Percentiles rank a stretch among this genome's conserved stretches.
These are phyloP conservation scores for Vachellia collinsii DNA, from an alignment of 306 rosid species.

Conservation along the genomic window DNA sequence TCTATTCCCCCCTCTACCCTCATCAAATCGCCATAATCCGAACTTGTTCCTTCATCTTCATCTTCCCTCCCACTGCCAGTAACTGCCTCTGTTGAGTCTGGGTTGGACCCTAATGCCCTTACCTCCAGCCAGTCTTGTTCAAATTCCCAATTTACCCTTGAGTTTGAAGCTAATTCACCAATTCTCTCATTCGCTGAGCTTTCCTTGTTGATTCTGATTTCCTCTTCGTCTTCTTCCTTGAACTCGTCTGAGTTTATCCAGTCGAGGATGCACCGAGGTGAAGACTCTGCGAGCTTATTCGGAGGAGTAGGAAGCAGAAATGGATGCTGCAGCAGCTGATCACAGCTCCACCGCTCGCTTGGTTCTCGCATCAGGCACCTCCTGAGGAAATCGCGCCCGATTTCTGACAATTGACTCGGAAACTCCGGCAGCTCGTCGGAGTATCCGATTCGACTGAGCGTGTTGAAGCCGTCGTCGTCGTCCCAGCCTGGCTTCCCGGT, in stretches of 20 bases:
- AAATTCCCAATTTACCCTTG: slow-evolving; percentile 72
- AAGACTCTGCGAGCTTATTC: slow-evolving; percentile 40
- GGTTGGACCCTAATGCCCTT: slow-evolving; percentile 39
- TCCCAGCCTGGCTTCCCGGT: slow-evolving; percentile 85
- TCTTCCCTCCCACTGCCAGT: neutral
- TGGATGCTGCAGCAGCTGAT: slow-evolving; percentile 86
- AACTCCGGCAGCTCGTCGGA: slow-evolving; percentile 59
- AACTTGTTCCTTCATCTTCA: slow-evolving; percentile 28
- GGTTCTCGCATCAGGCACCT: slow-evolving; percentile 68
- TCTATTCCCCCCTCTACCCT: slow-evolving; percentile 35
- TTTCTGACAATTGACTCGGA: slow-evolving; percentile 59
- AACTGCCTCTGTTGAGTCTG: neutral
- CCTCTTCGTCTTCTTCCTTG: slow-evolving; percentile 36
- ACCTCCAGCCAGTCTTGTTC: slow-evolving; percentile 65
- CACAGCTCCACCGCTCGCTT: slow-evolving; percentile 73
- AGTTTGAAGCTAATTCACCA: slow-evolving; percentile 51
- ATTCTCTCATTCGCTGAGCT: slow-evolving; percentile 44
- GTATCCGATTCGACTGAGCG: slow-evolving; percentile 68
- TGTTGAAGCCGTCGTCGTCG: slow-evolving; percentile 53
- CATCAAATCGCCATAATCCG: slow-evolving; percentile 4
- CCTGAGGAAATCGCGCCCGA: slow-evolving; percentile 63
- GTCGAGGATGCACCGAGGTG: slow-evolving; percentile 88
- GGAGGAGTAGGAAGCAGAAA: slow-evolving; percentile 44
- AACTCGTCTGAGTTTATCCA: slow-evolving; percentile 56
- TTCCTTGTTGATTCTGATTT: neutral